Percentiles rank a stretch among this genome's conserved stretches.
Evolutionary conservation across 192 early-diverging fungal species (phyloP).

Genomic region (Backusella tuberculispora): DNA sequence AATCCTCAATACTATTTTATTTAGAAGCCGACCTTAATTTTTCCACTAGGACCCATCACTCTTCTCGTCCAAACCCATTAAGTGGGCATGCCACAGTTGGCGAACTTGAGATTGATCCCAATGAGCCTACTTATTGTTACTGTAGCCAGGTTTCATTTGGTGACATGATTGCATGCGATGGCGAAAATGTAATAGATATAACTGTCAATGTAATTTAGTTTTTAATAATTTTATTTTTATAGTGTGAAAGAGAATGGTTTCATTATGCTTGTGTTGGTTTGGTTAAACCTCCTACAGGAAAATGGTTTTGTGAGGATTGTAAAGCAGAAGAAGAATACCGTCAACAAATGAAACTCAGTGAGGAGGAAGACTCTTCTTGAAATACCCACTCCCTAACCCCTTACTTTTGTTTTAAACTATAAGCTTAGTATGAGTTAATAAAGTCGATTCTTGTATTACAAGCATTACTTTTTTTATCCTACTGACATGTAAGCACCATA

Average conservation of each 20-base stretch:
- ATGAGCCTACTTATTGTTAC: constrained; percentile 89
- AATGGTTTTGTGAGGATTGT: constrained; percentile 87
- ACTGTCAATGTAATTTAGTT: too few species aligned
- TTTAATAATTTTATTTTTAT: constrained; percentile 11
- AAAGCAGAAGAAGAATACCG: constrained; percentile 26
- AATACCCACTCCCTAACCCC: background rate
- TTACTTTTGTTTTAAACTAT: too few species aligned
- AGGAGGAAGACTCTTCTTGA: background rate
- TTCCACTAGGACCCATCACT: constrained; percentile 33
- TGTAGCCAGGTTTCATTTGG: constrained; percentile 87
- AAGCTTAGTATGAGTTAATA: too few species aligned
- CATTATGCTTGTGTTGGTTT: constrained; percentile 87
- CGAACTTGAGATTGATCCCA: constrained; percentile 80
- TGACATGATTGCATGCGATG: constrained; percentile 88
- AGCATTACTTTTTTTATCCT: too few species aligned
- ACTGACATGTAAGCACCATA: too few species aligned
- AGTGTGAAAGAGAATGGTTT: constrained; percentile 90
- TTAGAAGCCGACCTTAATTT: background rate
- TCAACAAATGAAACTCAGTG: constrained; percentile 12
- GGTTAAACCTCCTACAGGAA: constrained; percentile 74
- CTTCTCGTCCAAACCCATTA: constrained; percentile 37
- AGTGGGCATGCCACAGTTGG: constrained; percentile 19
- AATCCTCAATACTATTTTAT: background rate
- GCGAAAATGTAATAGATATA: constrained; percentile 56
- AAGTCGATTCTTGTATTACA: too few species aligned